Percentiles rank a stretch among this genome's conserved stretches.
Evolutionary conservation across 2,329 filamentous ascomycete genomes (phyloP).

Genomic region (Alternaria consortialis): DNA sequence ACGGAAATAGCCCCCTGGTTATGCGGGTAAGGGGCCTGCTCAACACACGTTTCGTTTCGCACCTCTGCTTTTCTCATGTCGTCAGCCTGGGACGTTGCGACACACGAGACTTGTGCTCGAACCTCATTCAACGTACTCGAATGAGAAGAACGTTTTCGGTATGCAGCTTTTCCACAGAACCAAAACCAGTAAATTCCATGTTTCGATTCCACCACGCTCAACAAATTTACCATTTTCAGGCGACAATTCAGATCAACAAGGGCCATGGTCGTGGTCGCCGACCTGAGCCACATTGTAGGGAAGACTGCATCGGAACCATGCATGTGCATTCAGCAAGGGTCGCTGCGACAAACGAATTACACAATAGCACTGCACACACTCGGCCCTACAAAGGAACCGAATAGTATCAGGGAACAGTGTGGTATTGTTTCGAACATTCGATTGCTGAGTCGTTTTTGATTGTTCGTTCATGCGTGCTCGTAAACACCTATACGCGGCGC

Average conservation of each 20-base stretch:
- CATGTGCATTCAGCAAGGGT: slow-evolving; percentile 1
- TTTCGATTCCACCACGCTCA: not conserved
- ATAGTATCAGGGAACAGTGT: not conserved
- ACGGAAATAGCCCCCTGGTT: slow-evolving; percentile 3
- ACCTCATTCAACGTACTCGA: not conserved
- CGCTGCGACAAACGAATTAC: slow-evolving; percentile 5
- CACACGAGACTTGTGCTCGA: not conserved
- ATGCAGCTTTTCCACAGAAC: not conserved
- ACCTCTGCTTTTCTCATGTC: slow-evolving; percentile 3
- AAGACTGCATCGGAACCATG: slow-evolving; percentile 17
- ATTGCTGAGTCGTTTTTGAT: not conserved
- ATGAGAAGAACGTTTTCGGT: not conserved
- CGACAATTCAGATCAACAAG: slow-evolving; percentile 1
- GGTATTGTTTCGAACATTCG: not conserved
- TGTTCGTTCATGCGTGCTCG: not conserved
- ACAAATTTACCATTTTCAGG: not conserved
- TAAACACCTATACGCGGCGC: not conserved
- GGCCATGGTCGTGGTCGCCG: slow-evolving; percentile 31
- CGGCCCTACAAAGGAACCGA: not conserved
- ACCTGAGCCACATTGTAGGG: slow-evolving; percentile 40
- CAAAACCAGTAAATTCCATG: too few relatives aligned
- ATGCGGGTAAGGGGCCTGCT: not conserved
- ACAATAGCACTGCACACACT: slow-evolving; percentile 1
- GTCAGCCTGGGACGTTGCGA: not conserved
- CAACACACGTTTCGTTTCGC: slow-evolving; percentile 12